Percentiles rank a stretch among this genome's conserved stretches.
These are phyloP conservation scores for Purshia tridentata DNA, from an alignment of 306 rosid genomes.

Conservation along the genomic window DNA sequence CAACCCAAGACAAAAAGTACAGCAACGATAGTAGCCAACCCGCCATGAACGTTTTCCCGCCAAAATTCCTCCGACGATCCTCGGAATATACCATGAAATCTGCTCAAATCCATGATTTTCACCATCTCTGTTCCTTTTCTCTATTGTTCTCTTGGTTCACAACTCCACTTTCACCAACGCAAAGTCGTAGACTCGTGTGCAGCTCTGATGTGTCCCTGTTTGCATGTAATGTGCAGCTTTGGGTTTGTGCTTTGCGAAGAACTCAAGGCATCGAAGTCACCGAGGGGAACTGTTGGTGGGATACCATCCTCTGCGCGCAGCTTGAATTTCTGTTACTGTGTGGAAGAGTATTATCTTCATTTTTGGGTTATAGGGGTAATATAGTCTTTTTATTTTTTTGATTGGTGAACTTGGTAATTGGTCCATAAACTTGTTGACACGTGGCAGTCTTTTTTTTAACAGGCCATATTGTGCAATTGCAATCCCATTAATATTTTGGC, in stretches of 20 bases:
- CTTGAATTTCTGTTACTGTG: background rate
- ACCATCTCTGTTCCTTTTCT: background rate
- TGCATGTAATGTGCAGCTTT: background rate
- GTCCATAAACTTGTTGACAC: background rate
- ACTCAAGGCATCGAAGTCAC: background rate
- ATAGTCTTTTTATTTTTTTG: background rate
- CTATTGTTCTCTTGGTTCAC: background rate
- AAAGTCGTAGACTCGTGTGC: background rate
- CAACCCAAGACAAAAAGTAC: conserved; percentile 42
- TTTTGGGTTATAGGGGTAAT: background rate
- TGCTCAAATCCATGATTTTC: conserved; percentile 7
- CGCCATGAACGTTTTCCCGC: conserved; percentile 44
- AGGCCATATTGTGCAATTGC: background rate
- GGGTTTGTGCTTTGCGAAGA: conserved; percentile 12
- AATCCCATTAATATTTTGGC: no score
- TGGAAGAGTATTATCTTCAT: background rate
- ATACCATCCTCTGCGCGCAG: background rate
- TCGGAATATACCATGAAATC: background rate
- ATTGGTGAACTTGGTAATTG: background rate
- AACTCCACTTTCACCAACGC: background rate
- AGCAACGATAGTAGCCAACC: conserved; percentile 51
- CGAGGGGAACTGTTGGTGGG: background rate
- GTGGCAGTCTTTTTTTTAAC: background rate
- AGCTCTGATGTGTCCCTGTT: background rate
- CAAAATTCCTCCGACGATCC: conserved; percentile 36